A percentile compares a stretch with the other conserved stretches of the same genome.
Conservation (phyloP, 306 rosid genomes). For the Erythrophleum fordii region DNA sequence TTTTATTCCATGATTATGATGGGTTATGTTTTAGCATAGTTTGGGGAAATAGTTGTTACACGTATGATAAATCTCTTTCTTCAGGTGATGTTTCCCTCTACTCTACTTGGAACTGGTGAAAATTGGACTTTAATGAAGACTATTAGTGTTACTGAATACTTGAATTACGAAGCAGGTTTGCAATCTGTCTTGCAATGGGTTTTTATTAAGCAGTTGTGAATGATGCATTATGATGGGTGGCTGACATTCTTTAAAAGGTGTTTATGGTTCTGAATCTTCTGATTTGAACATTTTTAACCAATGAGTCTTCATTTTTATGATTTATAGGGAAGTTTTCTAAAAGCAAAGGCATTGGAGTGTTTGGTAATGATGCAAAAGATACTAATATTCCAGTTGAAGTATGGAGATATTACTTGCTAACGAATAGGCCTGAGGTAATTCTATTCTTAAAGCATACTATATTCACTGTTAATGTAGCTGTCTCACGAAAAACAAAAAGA, state of each 20-base stretch:
- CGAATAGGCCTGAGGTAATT: constrained; percentile 95
- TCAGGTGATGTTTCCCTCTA: constrained; percentile 98
- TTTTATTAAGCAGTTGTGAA: neutral
- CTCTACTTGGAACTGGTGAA: constrained; percentile 89
- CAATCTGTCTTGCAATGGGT: constrained; percentile 1
- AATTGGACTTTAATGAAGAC: constrained; percentile 98
- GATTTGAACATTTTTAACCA: constrained; percentile 27
- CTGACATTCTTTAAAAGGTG: constrained; percentile 1
- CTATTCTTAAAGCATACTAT: neutral
- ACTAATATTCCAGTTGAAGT: constrained; percentile 93
- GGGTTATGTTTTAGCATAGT: constrained; percentile 3
- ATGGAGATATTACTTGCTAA: constrained; percentile 97
- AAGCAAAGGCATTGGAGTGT: constrained; percentile 92
- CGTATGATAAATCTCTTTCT: constrained; percentile 28
- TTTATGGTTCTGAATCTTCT: constrained; percentile 7
- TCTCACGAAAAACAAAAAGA: constrained; percentile 16
- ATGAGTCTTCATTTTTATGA: neutral
- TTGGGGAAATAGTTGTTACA: constrained; percentile 11
- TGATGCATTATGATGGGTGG: constrained; percentile 19
- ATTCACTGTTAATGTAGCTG: neutral
- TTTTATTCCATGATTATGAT: constrained; percentile 7
- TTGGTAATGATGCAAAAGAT: constrained; percentile 96
- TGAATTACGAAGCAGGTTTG: constrained; percentile 93
- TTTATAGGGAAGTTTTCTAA: constrained; percentile 90
- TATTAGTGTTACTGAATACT: constrained; percentile 94